Evolutionary conservation across 495 filamentous ascomycete species (phyloP).

Genomic region (Podospora comata): DNA sequence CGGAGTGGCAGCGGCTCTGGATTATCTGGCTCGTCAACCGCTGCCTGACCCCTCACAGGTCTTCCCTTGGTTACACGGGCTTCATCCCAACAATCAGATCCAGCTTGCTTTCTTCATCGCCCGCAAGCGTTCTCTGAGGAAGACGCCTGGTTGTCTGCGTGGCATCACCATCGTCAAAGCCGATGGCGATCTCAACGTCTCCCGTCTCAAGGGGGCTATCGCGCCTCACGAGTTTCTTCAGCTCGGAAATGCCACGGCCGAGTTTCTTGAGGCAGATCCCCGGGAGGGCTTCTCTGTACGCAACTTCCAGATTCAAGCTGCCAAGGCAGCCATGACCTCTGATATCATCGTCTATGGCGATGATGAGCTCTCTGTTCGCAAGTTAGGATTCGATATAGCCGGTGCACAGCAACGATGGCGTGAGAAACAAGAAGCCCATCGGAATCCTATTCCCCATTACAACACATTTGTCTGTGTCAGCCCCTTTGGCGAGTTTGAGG

Average conservation of each 20-base stretch:
- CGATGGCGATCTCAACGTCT: conserved; percentile 69
- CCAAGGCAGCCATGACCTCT: conserved; percentile 81
- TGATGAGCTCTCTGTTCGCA: conserved; percentile 58
- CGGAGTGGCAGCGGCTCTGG: conserved; percentile 65
- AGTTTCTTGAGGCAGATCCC: conserved; percentile 79
- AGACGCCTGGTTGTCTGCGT: conserved; percentile 74
- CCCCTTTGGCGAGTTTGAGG: conserved; percentile 71
- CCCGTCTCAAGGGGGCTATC: conserved; percentile 82
- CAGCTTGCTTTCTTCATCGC: conserved; percentile 86
- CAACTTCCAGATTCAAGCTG: conserved; percentile 95
- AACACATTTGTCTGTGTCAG: conserved; percentile 76
- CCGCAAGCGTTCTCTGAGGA: conserved; percentile 65
- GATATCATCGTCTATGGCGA: conserved; percentile 92
- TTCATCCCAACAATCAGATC: conserved; percentile 85
- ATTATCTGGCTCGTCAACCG: conserved; percentile 70
- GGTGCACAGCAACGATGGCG: conserved; percentile 74
- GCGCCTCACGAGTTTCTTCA: conserved; percentile 72
- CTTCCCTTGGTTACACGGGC: conserved; percentile 96
- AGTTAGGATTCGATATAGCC: conserved; percentile 67
- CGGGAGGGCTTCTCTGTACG: conserved; percentile 77
- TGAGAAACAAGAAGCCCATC: conserved; percentile 54
- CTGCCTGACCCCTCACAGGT: conserved; percentile 78
- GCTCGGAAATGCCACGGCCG: conserved; percentile 29
- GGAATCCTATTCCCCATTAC: conserved; percentile 59
- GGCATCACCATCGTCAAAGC: conserved; percentile 86